phyloP scores from a whole-genome alignment of 495 filamentous ascomycete genomes.

The Penicillium cataractarum region DNA sequence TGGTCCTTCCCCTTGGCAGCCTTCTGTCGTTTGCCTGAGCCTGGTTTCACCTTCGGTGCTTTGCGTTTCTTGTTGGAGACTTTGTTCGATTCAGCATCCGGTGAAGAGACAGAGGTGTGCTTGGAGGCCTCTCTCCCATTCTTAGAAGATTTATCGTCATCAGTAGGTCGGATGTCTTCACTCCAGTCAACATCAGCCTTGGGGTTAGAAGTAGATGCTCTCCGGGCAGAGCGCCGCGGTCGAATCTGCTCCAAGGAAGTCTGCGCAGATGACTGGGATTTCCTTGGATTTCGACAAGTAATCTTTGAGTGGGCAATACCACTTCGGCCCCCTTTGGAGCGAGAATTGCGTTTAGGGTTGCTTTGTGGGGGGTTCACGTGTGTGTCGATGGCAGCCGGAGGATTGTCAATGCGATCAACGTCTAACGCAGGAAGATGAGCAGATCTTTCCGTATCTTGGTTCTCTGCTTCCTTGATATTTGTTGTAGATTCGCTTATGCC shows the following conservation, averaged over 20 bases:
- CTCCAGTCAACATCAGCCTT: constrained; percentile 37
- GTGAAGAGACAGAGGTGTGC: constrained; percentile 23
- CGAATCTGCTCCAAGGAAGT: constrained; percentile 22
- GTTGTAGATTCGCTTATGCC: neutral
- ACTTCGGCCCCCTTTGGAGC: neutral
- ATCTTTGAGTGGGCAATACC: neutral
- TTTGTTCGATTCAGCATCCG: constrained; percentile 13
- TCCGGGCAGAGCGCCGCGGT: constrained; percentile 13
- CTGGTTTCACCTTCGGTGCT: constrained; percentile 6
- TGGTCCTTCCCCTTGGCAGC: neutral
- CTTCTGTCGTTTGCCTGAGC: constrained; percentile 22
- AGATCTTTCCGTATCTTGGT: neutral
- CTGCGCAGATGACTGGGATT: constrained; percentile 9
- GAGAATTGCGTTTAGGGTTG: neutral
- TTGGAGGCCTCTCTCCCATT: neutral
- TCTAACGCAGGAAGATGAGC: neutral
- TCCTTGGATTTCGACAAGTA: neutral
- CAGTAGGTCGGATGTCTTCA: constrained; percentile 39
- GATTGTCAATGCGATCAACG: neutral
- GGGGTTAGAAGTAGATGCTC: constrained; percentile 10
- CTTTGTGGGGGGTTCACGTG: neutral
- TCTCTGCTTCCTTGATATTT: neutral
- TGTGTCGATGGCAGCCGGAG: neutral
- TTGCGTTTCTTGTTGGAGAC: constrained; percentile 13
- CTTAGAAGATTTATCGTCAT: constrained; percentile 19